Conservation (phyloP, 2,329 filamentous ascomycete species). For the Tolypocladium amazonense region DNA sequence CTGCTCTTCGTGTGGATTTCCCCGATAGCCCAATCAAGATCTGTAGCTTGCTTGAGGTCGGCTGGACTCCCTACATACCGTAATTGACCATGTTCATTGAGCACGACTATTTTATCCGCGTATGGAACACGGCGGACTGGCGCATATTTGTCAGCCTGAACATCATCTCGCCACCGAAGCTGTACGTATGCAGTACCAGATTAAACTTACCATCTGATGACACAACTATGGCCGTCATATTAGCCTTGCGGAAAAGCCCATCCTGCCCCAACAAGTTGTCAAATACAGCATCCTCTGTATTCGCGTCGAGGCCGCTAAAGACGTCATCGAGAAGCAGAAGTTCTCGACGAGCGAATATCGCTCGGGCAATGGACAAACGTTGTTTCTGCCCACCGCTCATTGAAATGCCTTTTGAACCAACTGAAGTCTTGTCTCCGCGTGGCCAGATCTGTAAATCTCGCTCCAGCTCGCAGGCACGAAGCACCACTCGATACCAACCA, state of each 20-base stretch:
- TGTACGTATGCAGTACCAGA: neutral
- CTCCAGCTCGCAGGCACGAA: slow-evolving; percentile 13
- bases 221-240: slow-evolving; percentile 6
- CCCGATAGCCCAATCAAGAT: neutral
- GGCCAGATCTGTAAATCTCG: slow-evolving; percentile 13
- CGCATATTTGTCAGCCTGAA: neutral
- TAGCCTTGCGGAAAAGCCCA: slow-evolving; percentile 8
- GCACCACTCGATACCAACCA: slow-evolving; percentile 11
- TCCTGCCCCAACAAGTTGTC: slow-evolving; percentile 5
- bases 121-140: neutral
- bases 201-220: slow-evolving; percentile 4
- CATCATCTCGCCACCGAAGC: neutral
- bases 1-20: neutral
- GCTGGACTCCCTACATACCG: neutral
- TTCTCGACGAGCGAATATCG: slow-evolving; percentile 11
- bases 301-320: slow-evolving; percentile 15
- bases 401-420: slow-evolving; percentile 20
- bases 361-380: slow-evolving; percentile 14
- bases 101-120: neutral
- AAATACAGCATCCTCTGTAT: slow-evolving; percentile 10
- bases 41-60: neutral
- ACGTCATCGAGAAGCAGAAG: slow-evolving; percentile 14
- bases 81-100: neutral
- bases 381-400: slow-evolving; percentile 22
- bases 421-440: slow-evolving; percentile 15